Percentiles rank a stretch among this genome's conserved stretches.
phyloP scores from a whole-genome alignment of 1,284 basidiomycete genomes.

The Cryptococcus hybrid region DNA sequence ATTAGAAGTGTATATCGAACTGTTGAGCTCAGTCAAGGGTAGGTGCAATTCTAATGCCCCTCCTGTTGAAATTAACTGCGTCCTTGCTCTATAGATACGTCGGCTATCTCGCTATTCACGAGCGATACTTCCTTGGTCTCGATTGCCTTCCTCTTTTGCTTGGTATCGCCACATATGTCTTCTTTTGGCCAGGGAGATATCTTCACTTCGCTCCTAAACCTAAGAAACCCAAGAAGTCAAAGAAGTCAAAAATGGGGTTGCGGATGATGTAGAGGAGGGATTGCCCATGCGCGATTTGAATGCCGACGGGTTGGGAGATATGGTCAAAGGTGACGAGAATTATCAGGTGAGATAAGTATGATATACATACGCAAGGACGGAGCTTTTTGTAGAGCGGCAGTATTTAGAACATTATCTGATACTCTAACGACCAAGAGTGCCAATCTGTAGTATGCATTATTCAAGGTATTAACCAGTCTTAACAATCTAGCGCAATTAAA shows the following conservation, averaged over 20 bases:
- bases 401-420: too few relatives aligned
- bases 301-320: too few relatives aligned
- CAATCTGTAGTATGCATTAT: too few relatives aligned
- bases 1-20: constrained; percentile 69
- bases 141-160: constrained; percentile 61
- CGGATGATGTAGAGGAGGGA: background rate
- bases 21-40: constrained; percentile 64
- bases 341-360: too few relatives aligned
- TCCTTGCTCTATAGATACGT: constrained; percentile 44
- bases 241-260: background rate
- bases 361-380: too few relatives aligned
- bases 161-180: constrained; percentile 54
- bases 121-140: constrained; percentile 64
- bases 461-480: too few relatives aligned
- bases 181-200: constrained; percentile 43
- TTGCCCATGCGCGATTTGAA: too few relatives aligned
- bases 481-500: too few relatives aligned
- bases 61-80: background rate
- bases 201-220: constrained; percentile 14
- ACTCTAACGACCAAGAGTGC: too few relatives aligned
- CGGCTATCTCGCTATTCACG: constrained; percentile 62
- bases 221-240: background rate
- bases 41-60: constrained; percentile 4
- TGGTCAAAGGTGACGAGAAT: too few relatives aligned
- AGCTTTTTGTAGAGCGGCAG: too few relatives aligned